A percentile compares a stretch with the other conserved stretches of the same genome.
phyloP scores from a whole-genome alignment of 306 rosid genomes.

The Vicia faba region DNA sequence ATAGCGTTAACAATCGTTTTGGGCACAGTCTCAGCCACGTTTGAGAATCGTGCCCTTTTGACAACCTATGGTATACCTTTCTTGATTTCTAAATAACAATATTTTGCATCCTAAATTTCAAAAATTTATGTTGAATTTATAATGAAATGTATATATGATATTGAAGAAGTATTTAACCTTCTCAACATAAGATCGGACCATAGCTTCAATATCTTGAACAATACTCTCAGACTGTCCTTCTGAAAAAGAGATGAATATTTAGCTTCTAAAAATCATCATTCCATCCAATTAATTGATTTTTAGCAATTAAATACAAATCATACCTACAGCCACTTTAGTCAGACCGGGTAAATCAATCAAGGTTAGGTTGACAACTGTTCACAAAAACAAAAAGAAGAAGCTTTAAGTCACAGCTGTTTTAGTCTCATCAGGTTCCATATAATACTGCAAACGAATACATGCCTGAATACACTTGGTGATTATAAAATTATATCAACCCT shows the following conservation, averaged over 20 bases:
- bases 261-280: slow-evolving; percentile 20
- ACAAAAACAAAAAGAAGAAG: slow-evolving; percentile 29
- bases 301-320: slow-evolving; percentile 34
- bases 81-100: neutral
- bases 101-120: neutral
- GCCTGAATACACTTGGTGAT: neutral
- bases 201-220: slow-evolving; percentile 86
- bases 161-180: slow-evolving; percentile 53
- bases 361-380: slow-evolving; percentile 94
- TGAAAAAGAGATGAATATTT: slow-evolving; percentile 39
- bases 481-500: neutral
- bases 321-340: slow-evolving; percentile 97
- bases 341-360: slow-evolving; percentile 92
- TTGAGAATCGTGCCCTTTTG: neutral
- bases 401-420: neutral
- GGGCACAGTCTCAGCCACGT: slow-evolving; percentile 4
- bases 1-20: neutral
- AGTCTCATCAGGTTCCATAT: slow-evolving; percentile 20
- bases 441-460: neutral
- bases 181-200: slow-evolving; percentile 85
- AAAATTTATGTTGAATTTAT: neutral
- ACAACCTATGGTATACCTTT: neutral
- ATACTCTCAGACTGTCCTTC: slow-evolving; percentile 96
- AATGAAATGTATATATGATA: neutral
- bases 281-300: slow-evolving; percentile 4